Evolutionary conservation across 345 rosid genomes (phyloP), one percentile per base, ranked within the genome.

Genomic region (Moringa oleifera): DNA sequence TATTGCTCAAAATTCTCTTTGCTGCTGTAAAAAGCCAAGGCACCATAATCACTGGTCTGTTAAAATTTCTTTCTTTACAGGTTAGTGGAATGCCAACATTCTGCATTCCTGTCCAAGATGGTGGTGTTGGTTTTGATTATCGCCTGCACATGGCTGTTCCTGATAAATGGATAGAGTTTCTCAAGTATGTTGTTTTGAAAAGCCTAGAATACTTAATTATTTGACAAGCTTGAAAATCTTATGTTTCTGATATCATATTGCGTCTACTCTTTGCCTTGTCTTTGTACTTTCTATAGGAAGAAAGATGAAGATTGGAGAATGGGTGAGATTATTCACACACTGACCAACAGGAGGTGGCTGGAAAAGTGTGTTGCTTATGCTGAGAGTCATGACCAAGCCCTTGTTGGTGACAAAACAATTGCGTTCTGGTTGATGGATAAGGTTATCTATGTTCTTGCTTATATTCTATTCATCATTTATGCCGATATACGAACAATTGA

Each of bases 371-470:
- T 90, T 33, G 66, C 80, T 47, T 93, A 93, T 80, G 97, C 98
- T 37, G 98, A 93, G 74, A 86, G 96, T 79, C 98, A 93, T 73
- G 98, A 93, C 77, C 98, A 90, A 79, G 98, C 98, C 65, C 88
- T 93, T 70, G 98, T 93, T 61, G 98, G 98, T n/a, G 97, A 93
- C 81, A 93, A 93, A 71, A 93, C 98, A 25, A 74, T 93, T 57
- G 97, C 98, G 13, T 93, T 93, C 76, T 93, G 98, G 98, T 75
- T 93, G 73, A 90, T 93, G 98, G 98, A 93, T 79, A 88, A 93
- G 97, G 98, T 90, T 46, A 58, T 56, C 22, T 31, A 33, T 58
- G 37, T 51, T 55, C 61, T 64, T 59, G 13, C 37, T 33, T 33
- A 33, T 33, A 33, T 11, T 41, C 12, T 41, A 41, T 41, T 7